Evolutionary conservation across 2,329 filamentous ascomycete species (phyloP).

Genomic region (Epichloe baconii): DNA sequence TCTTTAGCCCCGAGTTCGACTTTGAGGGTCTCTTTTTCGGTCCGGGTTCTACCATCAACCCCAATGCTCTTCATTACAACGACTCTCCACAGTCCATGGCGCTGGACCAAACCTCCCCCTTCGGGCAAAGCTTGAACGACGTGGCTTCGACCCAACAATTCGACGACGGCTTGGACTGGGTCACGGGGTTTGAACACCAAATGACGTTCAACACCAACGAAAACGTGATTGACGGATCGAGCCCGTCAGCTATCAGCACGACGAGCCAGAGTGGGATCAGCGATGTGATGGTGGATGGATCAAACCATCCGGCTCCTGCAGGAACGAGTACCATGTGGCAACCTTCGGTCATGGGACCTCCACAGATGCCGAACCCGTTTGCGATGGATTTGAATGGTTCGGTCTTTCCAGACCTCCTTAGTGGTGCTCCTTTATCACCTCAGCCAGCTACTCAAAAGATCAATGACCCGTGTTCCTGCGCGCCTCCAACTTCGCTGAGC

Average conservation of each 20-base stretch:
- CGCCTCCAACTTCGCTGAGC: conserved; percentile 61
- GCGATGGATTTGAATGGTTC: conserved; percentile 61
- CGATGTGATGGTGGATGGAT: conserved; percentile 81
- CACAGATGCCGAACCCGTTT: conserved; percentile 56
- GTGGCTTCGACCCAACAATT: conserved; percentile 44
- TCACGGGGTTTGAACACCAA: conserved; percentile 65
- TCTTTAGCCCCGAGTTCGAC: conserved; percentile 44
- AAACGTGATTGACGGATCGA: conserved; percentile 79
- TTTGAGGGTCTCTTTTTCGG: conserved; percentile 50
- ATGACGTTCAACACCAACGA: conserved; percentile 62
- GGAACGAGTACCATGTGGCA: conserved; percentile 54
- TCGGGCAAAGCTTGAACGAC: conserved; percentile 42
- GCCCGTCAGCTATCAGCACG: conserved; percentile 89
- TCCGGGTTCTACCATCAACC: conserved; percentile 53
- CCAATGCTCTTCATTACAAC: conserved; percentile 69
- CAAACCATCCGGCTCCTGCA: conserved; percentile 46
- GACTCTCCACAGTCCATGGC: conserved; percentile 58
- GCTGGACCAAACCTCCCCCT: conserved; percentile 49
- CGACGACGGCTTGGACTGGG: conserved; percentile 75
- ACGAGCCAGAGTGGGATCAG: conserved; percentile 85
- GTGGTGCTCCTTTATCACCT: conserved; percentile 61
- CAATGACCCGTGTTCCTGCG: conserved; percentile 66
- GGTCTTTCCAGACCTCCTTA: conserved; percentile 66
- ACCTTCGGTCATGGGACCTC: conserved; percentile 54
- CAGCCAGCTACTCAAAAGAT: conserved; percentile 59